Base-by-base conservation (phyloP, 345 rosid species). In the Cardamine chenopodiifolia region DNA sequence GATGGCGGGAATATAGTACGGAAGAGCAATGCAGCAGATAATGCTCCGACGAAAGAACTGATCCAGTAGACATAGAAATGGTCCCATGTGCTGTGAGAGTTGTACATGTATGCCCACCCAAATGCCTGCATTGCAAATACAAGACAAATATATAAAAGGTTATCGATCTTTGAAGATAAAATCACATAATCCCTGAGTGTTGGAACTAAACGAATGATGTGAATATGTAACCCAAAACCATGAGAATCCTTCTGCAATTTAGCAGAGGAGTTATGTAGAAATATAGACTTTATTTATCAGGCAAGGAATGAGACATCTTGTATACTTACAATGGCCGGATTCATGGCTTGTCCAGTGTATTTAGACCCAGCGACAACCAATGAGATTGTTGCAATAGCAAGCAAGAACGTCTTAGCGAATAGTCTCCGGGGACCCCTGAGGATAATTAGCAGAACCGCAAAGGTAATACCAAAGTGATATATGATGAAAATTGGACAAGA, bases 261-360 rank as follows among this genome's bases (percentile, higher is more conserved):
- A 49, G 18, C 48, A 6, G 48, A 42, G 18, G 18, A 35, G 14
- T 35, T 35, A 47, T 12, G n/a, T 29, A 47, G 31, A n/a, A n/a
- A n/a, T n/a, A n/a, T n/a, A n/a, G n/a, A n/a, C n/a, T n/a, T n/a
- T n/a, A n/a, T n/a, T n/a, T n/a, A n/a, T 25, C 52, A 62, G 15
- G 35, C 0, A 50, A 37, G 25, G 8, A 67, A 67, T 35, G 35
- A 69, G 32, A 49, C 4, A 71, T 23, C 2, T 19, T 7, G 52
- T 13, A 11, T 48, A 85, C 99, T 88, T 82, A 96, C 99, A 84
- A 86, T 87, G 74, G 96, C 99, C 19, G 99, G 99, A 78, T 96
- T 96, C 98, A 96, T 89, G 78, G 98, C 88, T 61, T 97, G 98
- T 29, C 99, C 99, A 0, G 99, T 92, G 79, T 89, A 96, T 34